These are phyloP conservation scores for Allomyces arbusculus DNA, from an alignment of 192 early-diverging fungal genomes.

Conservation along the genomic window DNA sequence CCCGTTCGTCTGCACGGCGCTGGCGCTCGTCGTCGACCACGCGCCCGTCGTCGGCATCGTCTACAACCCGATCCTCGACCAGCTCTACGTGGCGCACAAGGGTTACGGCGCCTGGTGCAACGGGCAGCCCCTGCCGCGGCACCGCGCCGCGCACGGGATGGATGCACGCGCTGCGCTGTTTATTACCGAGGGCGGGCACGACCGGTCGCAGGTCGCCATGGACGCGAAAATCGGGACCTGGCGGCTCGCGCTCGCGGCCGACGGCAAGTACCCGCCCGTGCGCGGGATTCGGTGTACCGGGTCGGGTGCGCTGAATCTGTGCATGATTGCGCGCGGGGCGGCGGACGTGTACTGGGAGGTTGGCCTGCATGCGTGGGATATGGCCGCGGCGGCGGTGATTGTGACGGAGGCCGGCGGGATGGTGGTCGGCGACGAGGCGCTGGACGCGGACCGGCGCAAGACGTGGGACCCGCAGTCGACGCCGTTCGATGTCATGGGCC, in stretches of 20 bases:
- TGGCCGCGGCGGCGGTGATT: conserved; percentile 69
- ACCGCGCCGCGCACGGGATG: conserved; percentile 26
- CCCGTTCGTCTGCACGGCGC: conserved; percentile 70
- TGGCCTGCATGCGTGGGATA: conserved; percentile 61
- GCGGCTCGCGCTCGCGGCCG: conserved; percentile 31
- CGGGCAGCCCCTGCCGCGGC: conserved; percentile 29
- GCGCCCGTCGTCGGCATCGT: conserved; percentile 71
- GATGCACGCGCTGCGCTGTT: conserved; percentile 44
- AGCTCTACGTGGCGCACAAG: conserved; percentile 39
- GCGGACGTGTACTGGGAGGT: conserved; percentile 84
- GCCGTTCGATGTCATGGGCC: conserved; percentile 19
- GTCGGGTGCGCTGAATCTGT: conserved; percentile 56
- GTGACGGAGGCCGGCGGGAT: conserved; percentile 66
- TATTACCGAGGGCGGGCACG: conserved; percentile 66
- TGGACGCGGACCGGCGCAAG: conserved; percentile 2
- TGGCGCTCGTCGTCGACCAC: conserved; percentile 54
- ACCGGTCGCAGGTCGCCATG: conserved; percentile 32
- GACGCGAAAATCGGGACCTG: conserved; percentile 46
- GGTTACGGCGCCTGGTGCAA: conserved; percentile 47
- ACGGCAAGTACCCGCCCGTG: conserved; percentile 20
- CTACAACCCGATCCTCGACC: conserved; percentile 71
- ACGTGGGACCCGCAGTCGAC: not conserved
- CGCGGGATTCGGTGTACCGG: conserved; percentile 61
- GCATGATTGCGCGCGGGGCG: conserved; percentile 57
- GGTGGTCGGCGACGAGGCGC: conserved; percentile 33